These are phyloP conservation scores for Cladophialophora immunda DNA, from an alignment of 2,329 filamentous ascomycete genomes.

Conservation along the genomic window DNA sequence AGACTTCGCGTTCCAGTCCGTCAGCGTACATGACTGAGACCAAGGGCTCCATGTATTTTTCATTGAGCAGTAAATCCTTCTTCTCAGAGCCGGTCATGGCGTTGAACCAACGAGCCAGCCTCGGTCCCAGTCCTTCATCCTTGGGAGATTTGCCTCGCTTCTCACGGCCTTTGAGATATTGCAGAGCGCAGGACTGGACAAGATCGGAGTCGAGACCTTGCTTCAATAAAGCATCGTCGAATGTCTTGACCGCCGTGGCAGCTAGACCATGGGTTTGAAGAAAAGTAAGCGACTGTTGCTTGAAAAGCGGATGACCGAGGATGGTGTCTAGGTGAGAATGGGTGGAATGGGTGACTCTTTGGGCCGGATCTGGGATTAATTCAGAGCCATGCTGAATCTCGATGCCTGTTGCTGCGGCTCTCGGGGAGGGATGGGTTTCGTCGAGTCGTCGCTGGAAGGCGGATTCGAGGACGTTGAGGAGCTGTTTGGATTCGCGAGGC, in stretches of 20 bases:
- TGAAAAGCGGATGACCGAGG: constrained; percentile 38
- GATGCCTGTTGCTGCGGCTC: constrained; percentile 36
- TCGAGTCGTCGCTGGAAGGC: constrained; percentile 72
- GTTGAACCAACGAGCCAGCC: constrained; percentile 37
- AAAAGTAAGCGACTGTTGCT: constrained; percentile 20
- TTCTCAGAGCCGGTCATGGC: constrained; percentile 28
- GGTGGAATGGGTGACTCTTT: constrained; percentile 32
- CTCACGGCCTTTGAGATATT: constrained; percentile 32
- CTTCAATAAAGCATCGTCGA: constrained; percentile 34
- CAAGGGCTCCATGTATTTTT: constrained; percentile 19
- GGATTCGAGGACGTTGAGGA: constrained; percentile 67
- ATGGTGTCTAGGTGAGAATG: constrained; percentile 37
- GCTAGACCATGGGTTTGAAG: constrained; percentile 23
- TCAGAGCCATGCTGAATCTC: constrained; percentile 33
- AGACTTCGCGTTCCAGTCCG: constrained; percentile 41
- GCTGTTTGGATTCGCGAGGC: constrained; percentile 65
- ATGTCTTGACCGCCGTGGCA: constrained; percentile 32
- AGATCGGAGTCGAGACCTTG: constrained; percentile 26
- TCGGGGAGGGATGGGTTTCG: constrained; percentile 60
- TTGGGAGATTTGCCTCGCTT: constrained; percentile 19
- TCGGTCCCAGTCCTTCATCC: constrained; percentile 29
- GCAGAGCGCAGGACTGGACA: constrained; percentile 28
- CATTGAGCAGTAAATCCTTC: constrained; percentile 32
- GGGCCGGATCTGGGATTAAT: constrained; percentile 33
- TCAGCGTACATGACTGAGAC: constrained; percentile 33